Conservation (phyloP, 345 rosid species). For the Erucastrum elatum region DNA sequence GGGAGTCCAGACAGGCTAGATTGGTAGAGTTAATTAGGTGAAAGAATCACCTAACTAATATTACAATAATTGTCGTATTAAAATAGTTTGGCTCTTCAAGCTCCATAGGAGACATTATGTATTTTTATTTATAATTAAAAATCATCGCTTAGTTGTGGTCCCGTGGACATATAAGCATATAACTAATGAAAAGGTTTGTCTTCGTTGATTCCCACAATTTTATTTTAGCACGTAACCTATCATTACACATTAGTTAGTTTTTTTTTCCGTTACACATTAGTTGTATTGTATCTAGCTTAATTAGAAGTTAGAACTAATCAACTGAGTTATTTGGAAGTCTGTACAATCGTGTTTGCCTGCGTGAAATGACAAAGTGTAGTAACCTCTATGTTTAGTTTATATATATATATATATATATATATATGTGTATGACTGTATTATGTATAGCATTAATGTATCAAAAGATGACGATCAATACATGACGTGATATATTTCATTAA, state of each 20-base stretch:
- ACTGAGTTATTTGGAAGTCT: background rate
- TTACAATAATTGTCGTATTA: background rate
- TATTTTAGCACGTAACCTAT: constrained; percentile 16
- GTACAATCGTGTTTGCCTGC: background rate
- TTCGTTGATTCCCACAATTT: constrained; percentile 35
- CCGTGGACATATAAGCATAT: background rate
- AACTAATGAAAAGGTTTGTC: constrained; percentile 21
- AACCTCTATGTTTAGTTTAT: too few species aligned
- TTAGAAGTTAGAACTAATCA: background rate
- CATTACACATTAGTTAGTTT: background rate
- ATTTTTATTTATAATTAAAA: constrained; percentile 5
- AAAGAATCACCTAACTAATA: constrained; percentile 20
- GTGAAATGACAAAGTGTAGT: background rate
- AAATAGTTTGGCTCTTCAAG: constrained; percentile 39
- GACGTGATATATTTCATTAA: constrained; percentile 24
- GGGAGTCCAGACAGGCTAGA: constrained; percentile 22
- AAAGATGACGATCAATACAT: background rate
- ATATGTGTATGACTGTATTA: too few species aligned
- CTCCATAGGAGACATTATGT: constrained; percentile 26
- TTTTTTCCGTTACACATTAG: too few species aligned
- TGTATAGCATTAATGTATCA: too few species aligned
- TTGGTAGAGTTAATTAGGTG: constrained; percentile 24
- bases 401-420: too few species aligned
- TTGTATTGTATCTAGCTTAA: background rate
- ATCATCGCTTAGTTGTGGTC: constrained; percentile 7